Conservation (phyloP, 106 monocot species). For the Allium cepa region DNA sequence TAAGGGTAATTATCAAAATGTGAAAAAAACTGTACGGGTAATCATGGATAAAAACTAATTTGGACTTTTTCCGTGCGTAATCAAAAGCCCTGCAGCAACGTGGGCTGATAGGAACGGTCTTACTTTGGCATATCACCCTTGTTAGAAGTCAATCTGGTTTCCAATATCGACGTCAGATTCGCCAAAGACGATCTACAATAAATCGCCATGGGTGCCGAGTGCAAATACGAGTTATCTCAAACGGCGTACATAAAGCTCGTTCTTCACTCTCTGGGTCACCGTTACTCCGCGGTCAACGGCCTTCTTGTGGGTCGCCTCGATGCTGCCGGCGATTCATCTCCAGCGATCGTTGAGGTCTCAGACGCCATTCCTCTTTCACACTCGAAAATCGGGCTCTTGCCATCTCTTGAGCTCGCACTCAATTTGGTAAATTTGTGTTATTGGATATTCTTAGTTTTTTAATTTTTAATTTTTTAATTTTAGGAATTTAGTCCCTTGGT, state of each 20-base stretch:
- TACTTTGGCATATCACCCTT: too few species aligned
- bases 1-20: too few species aligned
- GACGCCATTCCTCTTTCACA: constrained; percentile 86
- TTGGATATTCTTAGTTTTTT: neutral
- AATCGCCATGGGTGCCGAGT: constrained; percentile 33
- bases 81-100: too few species aligned
- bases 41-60: too few species aligned
- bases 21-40: too few species aligned
- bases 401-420: constrained; percentile 87
- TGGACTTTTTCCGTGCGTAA: too few species aligned
- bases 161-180: too few species aligned
- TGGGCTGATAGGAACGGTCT: too few species aligned
- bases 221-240: constrained; percentile 68
- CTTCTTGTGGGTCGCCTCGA: constrained; percentile 75
- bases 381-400: constrained; percentile 70
- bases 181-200: too few species aligned
- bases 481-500: too few species aligned
- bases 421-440: constrained; percentile 34
- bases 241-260: constrained; percentile 77
- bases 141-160: too few species aligned
- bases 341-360: constrained; percentile 43
- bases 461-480: too few species aligned
- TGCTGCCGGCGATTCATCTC: constrained; percentile 8
- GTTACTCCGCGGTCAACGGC: constrained; percentile 64
- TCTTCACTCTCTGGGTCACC: constrained; percentile 90